Evolutionary conservation across 495 filamentous ascomycete species (phyloP).

Genomic region (Clohesyomyces aquaticus): DNA sequence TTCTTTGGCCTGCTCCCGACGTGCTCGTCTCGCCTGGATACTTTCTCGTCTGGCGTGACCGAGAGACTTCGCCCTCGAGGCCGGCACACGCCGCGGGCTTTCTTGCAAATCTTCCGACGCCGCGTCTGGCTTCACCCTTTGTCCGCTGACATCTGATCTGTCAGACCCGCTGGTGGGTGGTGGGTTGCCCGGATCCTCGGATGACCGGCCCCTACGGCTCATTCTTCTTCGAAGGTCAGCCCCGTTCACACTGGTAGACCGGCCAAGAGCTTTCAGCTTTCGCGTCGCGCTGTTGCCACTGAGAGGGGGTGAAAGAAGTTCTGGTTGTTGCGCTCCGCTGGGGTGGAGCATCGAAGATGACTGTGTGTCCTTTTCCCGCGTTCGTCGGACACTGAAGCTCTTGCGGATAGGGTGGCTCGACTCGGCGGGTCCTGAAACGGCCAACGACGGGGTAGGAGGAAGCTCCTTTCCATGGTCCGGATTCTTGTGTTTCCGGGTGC

Average conservation of each 20-base stretch:
- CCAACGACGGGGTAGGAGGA: constrained; percentile 69
- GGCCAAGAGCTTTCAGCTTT: constrained; percentile 68
- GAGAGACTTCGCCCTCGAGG: constrained; percentile 82
- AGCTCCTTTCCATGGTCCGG: constrained; percentile 60
- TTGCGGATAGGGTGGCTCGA: constrained; percentile 65
- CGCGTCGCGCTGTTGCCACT: constrained; percentile 60
- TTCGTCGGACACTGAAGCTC: constrained; percentile 79
- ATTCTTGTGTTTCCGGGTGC: constrained; percentile 73
- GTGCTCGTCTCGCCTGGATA: constrained; percentile 78
- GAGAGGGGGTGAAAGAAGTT: constrained; percentile 71
- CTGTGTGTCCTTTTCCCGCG: constrained; percentile 63
- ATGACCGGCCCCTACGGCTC: constrained; percentile 60
- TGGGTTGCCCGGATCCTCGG: constrained; percentile 61
- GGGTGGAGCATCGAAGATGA: constrained; percentile 60
- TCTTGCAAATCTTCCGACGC: constrained; percentile 51
- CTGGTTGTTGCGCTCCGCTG: constrained; percentile 67
- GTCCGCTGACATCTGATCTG: constrained; percentile 58
- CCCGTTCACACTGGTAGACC: constrained; percentile 85
- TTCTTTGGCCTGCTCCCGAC: constrained; percentile 67
- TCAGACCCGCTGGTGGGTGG: constrained; percentile 80
- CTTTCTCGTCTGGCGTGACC: constrained; percentile 89
- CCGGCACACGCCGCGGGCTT: constrained; percentile 55
- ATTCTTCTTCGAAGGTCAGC: constrained; percentile 72
- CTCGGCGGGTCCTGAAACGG: constrained; percentile 74
- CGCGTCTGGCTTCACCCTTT: constrained; percentile 48